Percentiles rank a stretch among this genome's conserved stretches.
phyloP scores from a whole-genome alignment of 1,284 basidiomycete species.

The Takashimella tepidaria region DNA sequence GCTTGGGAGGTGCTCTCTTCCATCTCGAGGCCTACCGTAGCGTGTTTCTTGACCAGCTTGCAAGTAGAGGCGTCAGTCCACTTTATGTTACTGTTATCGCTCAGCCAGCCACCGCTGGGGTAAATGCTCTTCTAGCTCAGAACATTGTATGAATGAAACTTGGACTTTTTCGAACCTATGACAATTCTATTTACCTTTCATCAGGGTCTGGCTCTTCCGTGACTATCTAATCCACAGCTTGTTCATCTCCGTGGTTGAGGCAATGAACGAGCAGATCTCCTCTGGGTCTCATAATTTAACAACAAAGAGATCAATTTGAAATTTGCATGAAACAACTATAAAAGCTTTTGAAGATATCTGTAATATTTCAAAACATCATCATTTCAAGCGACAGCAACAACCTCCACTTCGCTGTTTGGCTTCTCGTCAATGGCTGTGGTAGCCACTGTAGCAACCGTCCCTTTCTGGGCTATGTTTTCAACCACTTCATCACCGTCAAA shows the following conservation, averaged over 20 bases:
- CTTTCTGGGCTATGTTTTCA: background rate
- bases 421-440: background rate
- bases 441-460: background rate
- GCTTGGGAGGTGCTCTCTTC: no score
- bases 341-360: background rate
- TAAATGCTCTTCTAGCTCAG: background rate
- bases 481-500: background rate
- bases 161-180: no score
- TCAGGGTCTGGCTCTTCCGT: no score
- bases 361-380: no score
- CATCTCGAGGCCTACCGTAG: background rate
- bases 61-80: background rate
- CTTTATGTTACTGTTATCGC: background rate
- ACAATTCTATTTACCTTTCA: no score
- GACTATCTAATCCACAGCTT: no score
- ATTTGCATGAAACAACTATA: no score
- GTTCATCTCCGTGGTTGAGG: no score
- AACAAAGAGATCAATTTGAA: no score
- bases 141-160: no score
- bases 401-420: background rate
- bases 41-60: background rate
- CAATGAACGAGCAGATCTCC: no score
- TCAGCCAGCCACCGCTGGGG: background rate
- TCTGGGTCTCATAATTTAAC: no score
- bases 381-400: background rate